Base-by-base conservation (phyloP, 2,329 filamentous ascomycete genomes). In the Annulohypoxylon truncatum region DNA sequence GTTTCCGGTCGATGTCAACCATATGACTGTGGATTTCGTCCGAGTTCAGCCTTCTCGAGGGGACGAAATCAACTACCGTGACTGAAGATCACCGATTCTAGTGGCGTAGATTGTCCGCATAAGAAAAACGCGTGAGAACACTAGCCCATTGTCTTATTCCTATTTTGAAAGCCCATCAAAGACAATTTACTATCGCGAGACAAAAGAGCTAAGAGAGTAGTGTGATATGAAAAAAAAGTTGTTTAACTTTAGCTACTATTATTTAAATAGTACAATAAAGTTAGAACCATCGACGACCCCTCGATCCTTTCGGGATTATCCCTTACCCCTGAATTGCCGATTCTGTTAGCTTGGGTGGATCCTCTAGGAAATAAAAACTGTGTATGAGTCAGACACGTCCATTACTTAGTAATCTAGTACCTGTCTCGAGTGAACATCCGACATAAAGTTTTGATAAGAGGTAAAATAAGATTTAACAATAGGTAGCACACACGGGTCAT, bases 401-500 rank as follows among this genome's bases (percentile, higher is more conserved):
- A 57, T 57, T 54, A n/a, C n/a, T n/a, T n/a, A 46, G 33, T 35
- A 54, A 61, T 48, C 26, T 6, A 15, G 22, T 5, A 22, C 38
- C n/a, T 18, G 35, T 35, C 4, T 5, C 18, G 18, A 38, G 18
- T 9, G 35, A 46, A 13, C n/a, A 29, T 40, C 22, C 40, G 7
- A 13, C 1, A 20, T 20, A 29, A 33, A 20, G 20, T 22, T 57
- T 42, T 22, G 9, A 48, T 5, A 29, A 57, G 3, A 20, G 35
- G 35, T 38, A 18, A 38, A 38, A 38, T 15, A 24, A 3, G 18
- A 7, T 4, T 29, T 35, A 42, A 42, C 15, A 22, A 51, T 15
- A 44, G 8, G 46, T 15, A 44, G 8, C n/a, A 2, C n/a, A 24
- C 1, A 38, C 13, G 20, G 31, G 62, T 22, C 4, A 75, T 74